Conservation (phyloP, 345 rosid species). For the Eucalyptus caleyi region DNA sequence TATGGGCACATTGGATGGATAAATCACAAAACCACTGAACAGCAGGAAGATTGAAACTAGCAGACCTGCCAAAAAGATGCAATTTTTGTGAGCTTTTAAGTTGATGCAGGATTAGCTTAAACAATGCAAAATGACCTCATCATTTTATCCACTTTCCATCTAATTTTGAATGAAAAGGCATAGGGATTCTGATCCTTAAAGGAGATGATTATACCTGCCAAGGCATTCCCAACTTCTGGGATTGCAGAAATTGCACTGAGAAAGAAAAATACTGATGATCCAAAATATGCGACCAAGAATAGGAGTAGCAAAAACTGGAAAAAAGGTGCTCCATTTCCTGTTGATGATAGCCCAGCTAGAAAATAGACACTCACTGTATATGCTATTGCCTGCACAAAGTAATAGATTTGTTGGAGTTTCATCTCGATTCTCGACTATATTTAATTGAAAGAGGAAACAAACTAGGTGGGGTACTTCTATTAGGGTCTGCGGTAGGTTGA, state of each 20-base stretch:
- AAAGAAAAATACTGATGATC: slow-evolving; percentile 16
- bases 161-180: neutral
- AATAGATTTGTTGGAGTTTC: neutral
- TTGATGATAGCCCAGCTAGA: slow-evolving; percentile 5
- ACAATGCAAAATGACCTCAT: neutral
- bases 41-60: slow-evolving; percentile 19
- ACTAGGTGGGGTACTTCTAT: neutral
- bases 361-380: slow-evolving; percentile 8
- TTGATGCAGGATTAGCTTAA: neutral
- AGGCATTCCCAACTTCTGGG: slow-evolving; percentile 24
- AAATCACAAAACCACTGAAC: slow-evolving; percentile 16
- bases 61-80: slow-evolving; percentile 1
- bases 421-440: neutral
- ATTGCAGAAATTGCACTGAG: slow-evolving; percentile 14
- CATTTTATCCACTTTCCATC: neutral
- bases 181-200: neutral
- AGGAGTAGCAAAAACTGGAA: slow-evolving; percentile 4
- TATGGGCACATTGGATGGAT: slow-evolving; percentile 10
- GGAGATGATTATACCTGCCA: slow-evolving; percentile 14
- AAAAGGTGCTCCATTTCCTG: slow-evolving; percentile 5
- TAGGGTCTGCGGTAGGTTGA: slow-evolving; percentile 23
- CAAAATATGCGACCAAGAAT: slow-evolving; percentile 10
- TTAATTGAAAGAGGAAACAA: neutral
- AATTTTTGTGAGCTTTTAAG: neutral
- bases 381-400: slow-evolving; percentile 10